phyloP scores from a whole-genome alignment of 441 rosid species.

The Brassica hybrid region DNA sequence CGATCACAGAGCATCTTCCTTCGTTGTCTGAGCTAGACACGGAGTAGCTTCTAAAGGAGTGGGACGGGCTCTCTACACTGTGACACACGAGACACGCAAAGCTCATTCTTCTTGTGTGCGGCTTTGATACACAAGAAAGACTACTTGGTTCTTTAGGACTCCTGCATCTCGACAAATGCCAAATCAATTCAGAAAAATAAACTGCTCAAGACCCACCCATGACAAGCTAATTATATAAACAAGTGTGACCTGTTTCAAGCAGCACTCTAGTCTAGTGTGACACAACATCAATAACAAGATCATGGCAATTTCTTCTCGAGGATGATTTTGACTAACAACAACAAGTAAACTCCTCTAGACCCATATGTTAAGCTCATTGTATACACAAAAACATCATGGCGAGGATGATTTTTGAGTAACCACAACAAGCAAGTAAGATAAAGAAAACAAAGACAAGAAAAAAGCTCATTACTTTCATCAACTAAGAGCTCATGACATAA shows the following conservation, averaged over 20 bases:
- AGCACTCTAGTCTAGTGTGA: too few relatives aligned
- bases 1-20: slow-evolving; percentile 78
- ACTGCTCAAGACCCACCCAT: neutral
- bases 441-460: neutral
- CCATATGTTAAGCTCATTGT: neutral
- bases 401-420: neutral
- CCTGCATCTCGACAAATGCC: slow-evolving; percentile 32
- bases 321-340: too few relatives aligned
- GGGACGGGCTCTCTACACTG: slow-evolving; percentile 87
- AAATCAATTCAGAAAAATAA: neutral
- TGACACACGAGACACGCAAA: slow-evolving; percentile 91
- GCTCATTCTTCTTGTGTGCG: slow-evolving; percentile 52
- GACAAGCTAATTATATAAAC: neutral
- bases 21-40: slow-evolving; percentile 91
- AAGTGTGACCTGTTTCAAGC: neutral
- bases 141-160: neutral
- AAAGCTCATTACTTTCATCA: slow-evolving; percentile 3
- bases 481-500: neutral
- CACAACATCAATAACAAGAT: neutral
- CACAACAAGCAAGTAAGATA: slow-evolving; percentile 10
- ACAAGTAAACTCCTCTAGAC: neutral
- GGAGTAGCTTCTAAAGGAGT: slow-evolving; percentile 88
- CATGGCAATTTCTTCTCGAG: neutral
- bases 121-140: slow-evolving; percentile 6
- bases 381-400: neutral